Percentiles rank a stretch among this genome's conserved stretches.
These are phyloP conservation scores for Fusarium sp. DNA, from an alignment of 2,329 filamentous ascomycete species.

Conservation along the genomic window DNA sequence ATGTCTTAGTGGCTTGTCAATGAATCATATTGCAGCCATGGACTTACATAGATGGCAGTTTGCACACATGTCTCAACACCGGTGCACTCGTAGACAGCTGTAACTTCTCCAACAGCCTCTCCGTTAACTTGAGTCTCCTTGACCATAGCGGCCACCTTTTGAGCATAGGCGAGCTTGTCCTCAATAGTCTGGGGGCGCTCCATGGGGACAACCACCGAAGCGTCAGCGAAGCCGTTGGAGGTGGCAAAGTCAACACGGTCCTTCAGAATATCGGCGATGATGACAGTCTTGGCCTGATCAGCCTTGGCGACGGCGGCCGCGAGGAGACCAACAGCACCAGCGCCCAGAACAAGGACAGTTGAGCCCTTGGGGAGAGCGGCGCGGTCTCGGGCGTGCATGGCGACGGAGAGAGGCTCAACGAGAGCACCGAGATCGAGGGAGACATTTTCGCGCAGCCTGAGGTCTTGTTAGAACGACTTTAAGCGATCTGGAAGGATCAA, in stretches of 20 bases:
- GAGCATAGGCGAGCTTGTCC: constrained; percentile 64
- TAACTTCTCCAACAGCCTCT: constrained; percentile 69
- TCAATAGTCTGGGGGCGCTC: constrained; percentile 61
- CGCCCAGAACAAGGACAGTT: constrained; percentile 67
- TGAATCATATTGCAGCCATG: not conserved
- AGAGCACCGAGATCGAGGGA: constrained; percentile 67
- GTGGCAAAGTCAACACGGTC: constrained; percentile 69
- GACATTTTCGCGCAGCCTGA: constrained; percentile 60
- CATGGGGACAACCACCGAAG: constrained; percentile 62
- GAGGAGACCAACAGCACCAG: constrained; percentile 71
- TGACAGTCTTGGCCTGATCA: constrained; percentile 55
- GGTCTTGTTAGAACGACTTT: not conserved
- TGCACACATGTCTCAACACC: constrained; percentile 83
- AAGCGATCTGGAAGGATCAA: not conserved
- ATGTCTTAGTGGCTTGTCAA: not conserved
- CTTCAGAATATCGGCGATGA: constrained; percentile 68
- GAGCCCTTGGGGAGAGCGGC: constrained; percentile 54
- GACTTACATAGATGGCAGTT: constrained; percentile 74
- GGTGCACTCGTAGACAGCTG: constrained; percentile 81
- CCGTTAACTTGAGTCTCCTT: constrained; percentile 51
- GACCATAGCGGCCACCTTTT: constrained; percentile 60
- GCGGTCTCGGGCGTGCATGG: constrained; percentile 66
- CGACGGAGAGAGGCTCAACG: constrained; percentile 69
- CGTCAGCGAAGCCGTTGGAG: constrained; percentile 66
- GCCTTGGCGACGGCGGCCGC: constrained; percentile 68